Conservation (phyloP, 345 rosid genomes). For the Pelargonium nanum region DNA sequence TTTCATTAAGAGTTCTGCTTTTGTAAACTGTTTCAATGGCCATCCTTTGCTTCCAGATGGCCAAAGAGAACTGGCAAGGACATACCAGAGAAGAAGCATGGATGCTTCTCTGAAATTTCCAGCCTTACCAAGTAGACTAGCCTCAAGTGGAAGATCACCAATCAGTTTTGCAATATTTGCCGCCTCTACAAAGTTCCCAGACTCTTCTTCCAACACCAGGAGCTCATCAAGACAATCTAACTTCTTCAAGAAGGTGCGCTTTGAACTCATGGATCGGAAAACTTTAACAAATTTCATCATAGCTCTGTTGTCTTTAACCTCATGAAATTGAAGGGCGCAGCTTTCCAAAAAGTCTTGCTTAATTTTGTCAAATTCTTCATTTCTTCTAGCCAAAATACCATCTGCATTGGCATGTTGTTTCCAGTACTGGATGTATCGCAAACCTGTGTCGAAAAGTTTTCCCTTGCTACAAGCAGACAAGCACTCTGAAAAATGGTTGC, state of each 20-base stretch:
- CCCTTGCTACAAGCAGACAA: slow-evolving; percentile 25
- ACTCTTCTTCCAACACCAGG: slow-evolving; percentile 24
- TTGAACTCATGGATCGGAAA: slow-evolving; percentile 17
- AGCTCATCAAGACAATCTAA: slow-evolving; percentile 30
- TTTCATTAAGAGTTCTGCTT: slow-evolving; percentile 22
- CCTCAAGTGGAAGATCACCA: slow-evolving; percentile 27
- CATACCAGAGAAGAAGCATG: slow-evolving; percentile 19
- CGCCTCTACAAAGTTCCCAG: slow-evolving; percentile 28
- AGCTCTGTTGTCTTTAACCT: slow-evolving; percentile 14
- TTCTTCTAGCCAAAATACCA: neutral
- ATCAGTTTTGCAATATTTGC: slow-evolving; percentile 24
- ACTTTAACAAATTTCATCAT: slow-evolving; percentile 31
- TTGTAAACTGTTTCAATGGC: slow-evolving; percentile 31
- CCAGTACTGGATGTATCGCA: slow-evolving; percentile 27
- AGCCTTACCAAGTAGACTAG: slow-evolving; percentile 28
- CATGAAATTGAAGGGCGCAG: slow-evolving; percentile 26
- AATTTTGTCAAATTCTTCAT: slow-evolving; percentile 15
- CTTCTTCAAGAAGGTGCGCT: slow-evolving; percentile 19
- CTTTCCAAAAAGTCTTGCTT: slow-evolving; percentile 28
- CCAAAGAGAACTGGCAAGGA: slow-evolving; percentile 38
- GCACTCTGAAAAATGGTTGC: slow-evolving; percentile 24
- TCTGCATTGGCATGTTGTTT: slow-evolving; percentile 14
- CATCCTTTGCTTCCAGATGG: slow-evolving; percentile 28
- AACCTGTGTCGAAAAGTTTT: slow-evolving; percentile 30
- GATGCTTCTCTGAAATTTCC: slow-evolving; percentile 25